phyloP scores from a whole-genome alignment of 768 basidiomycete genomes.

The Pleurotus tuoliensis region DNA sequence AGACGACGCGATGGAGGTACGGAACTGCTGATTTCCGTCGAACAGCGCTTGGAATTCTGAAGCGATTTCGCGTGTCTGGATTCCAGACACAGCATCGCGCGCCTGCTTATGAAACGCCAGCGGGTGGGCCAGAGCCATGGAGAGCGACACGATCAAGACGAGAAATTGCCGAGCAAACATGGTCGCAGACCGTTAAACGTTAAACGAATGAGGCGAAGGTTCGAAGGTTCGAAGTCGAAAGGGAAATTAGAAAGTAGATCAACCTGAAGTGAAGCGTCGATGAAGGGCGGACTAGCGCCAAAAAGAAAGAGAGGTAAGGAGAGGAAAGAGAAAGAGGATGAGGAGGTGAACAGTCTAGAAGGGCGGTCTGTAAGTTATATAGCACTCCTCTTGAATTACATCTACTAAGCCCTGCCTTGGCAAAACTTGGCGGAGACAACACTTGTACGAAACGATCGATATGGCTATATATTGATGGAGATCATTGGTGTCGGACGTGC shows the following conservation, averaged over 20 bases:
- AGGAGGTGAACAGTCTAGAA: conserved; percentile 5
- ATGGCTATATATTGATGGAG: not conserved
- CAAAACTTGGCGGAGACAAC: conserved; percentile 4
- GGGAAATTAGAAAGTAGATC: conserved; percentile 5
- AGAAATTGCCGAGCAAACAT: conserved; percentile 15
- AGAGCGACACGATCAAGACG: conserved; percentile 13
- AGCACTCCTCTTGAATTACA: not conserved
- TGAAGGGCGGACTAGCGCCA: conserved; percentile 20
- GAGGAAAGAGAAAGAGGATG: conserved; percentile 8
- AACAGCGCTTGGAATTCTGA: conserved; percentile 23
- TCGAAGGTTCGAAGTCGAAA: not conserved
- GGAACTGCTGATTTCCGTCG: conserved; percentile 29
- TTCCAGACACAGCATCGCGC: conserved; percentile 14
- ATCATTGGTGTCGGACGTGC: not conserved
- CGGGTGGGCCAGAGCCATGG: conserved; percentile 18
- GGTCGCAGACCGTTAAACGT: not conserved
- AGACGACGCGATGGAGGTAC: conserved; percentile 16
- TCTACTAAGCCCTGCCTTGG: conserved; percentile 5
- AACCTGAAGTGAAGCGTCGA: conserved; percentile 10
- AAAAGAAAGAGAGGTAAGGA: conserved; percentile 9
- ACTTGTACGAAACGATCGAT: not conserved
- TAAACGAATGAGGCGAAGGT: not conserved
- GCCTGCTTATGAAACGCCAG: conserved; percentile 12
- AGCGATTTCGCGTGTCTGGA: conserved; percentile 7
- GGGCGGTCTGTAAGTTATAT: conserved; percentile 4